phyloP scores from a whole-genome alignment of 768 basidiomycete genomes.

The Dendrothele bispora region DNA sequence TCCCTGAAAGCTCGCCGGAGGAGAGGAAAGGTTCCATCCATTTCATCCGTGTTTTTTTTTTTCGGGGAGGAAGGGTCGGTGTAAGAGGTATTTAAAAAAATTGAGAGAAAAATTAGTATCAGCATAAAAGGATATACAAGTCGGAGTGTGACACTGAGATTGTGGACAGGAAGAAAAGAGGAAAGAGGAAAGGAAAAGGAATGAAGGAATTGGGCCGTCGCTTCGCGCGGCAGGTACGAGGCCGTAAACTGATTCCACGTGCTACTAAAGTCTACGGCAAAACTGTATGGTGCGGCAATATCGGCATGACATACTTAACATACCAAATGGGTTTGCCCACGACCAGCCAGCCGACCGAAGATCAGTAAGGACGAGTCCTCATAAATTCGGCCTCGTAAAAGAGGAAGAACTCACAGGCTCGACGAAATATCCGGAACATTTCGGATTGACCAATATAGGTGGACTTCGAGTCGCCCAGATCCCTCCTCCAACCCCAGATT shows the following conservation, averaged over 20 bases:
- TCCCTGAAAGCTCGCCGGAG: conserved; percentile 78
- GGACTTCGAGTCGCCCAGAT: conserved; percentile 50
- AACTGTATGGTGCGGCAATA: too few relatives aligned
- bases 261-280: too few relatives aligned
- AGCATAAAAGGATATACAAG: background rate
- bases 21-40: conserved; percentile 92
- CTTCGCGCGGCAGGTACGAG: too few relatives aligned
- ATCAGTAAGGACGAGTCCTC: too few relatives aligned
- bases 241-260: too few relatives aligned
- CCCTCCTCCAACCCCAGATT: conserved; percentile 50
- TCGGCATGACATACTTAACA: too few relatives aligned
- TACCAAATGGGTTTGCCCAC: too few relatives aligned
- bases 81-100: background rate
- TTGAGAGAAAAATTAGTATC: background rate
- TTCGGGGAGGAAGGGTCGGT: too few relatives aligned
- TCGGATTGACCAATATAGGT: conserved; percentile 73
- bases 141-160: background rate
- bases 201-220: too few relatives aligned
- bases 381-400: too few relatives aligned
- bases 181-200: conserved; percentile 10
- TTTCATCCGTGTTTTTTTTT: conserved; percentile 74
- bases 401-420: conserved; percentile 81
- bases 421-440: conserved; percentile 96
- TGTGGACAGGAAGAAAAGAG: background rate
- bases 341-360: too few relatives aligned